phyloP scores from a whole-genome alignment of 331 rosid genomes.

The Malus hybrid region DNA sequence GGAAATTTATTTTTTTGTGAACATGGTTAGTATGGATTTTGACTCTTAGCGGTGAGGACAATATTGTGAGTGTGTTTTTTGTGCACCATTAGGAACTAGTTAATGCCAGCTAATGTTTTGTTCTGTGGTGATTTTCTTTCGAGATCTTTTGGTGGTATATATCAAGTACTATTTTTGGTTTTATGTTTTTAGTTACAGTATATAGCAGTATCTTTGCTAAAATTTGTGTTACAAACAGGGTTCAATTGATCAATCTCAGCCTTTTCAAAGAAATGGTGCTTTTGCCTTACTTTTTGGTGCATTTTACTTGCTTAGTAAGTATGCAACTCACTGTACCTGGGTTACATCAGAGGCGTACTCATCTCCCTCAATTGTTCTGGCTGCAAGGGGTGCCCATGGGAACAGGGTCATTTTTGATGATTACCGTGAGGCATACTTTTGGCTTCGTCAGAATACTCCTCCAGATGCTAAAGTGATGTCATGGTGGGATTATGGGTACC shows the following conservation, averaged over 20 bases:
- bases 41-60: background rate
- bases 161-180: background rate
- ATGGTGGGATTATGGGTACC: conserved; percentile 99
- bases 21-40: background rate
- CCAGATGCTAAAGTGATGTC: conserved; percentile 97
- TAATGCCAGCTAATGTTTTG: too few species aligned
- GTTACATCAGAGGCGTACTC: conserved; percentile 99
- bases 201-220: background rate
- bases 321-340: conserved; percentile 98
- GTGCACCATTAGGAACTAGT: background rate
- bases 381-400: conserved; percentile 98
- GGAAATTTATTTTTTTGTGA: background rate
- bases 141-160: background rate
- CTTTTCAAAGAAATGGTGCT: conserved; percentile 91
- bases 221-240: conserved; percentile 49
- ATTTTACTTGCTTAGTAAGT: conserved; percentile 84
- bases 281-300: conserved; percentile 77
- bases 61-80: background rate
- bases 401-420: conserved; percentile 94
- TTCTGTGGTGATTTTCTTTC: conserved; percentile 5
- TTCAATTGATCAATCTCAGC: conserved; percentile 84
- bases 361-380: conserved; percentile 98
- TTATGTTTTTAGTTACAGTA: background rate
- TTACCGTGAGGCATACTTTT: conserved; percentile 99
- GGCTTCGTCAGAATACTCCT: conserved; percentile 98